Evolutionary conservation across 371 early-diverging fungal species (phyloP), one percentile per base, ranked within the genome.

Genomic region (Mortierella sp.): DNA sequence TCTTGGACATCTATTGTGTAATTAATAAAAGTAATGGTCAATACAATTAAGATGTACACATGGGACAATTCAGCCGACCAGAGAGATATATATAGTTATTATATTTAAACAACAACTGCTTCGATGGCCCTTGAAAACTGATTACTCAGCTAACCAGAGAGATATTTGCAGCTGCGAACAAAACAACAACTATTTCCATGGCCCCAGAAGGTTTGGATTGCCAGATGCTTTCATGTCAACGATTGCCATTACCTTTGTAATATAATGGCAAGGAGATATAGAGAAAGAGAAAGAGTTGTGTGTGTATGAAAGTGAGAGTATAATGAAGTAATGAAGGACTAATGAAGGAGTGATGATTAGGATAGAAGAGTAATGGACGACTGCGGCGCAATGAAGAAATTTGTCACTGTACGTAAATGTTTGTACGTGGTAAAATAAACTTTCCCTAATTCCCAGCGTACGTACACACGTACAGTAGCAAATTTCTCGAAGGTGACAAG

Each of bases 211-310:
- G 53, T 51, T 51, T 28, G 8, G 28, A 51, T 51, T 51, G 53
- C 53, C 53, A 51, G 53, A 51, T 51, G 53, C 53, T 51, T 51
- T 51, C 53, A 51, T 51, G 53, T 22, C 28, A 51, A 51, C 53
- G 22, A 51, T 51, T 51, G 53, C 53, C 53, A 51, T 51, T 51
- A 51, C 53, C 53, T 10, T 51, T 26, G 19, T 43, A 12, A 43
- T 17, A 43, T 19, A 43, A 19, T 3, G 45, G 45, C 12, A 43
- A 19, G 19, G 45, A 19, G 3, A 7, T 43, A 43, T 12, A 43
- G 6, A 43, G 45, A 43, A 3, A 43, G 45, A 12, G 45, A 43
- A 19, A 43, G n/a, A n/a, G n/a, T n/a, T n/a, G n/a, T n/a, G n/a
- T n/a, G n/a, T n/a, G n/a, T n/a, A n/a, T n/a, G n/a, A n/a, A n/a